phyloP scores from a whole-genome alignment of 1,284 basidiomycete species.

The Rhizoctonia solani region DNA sequence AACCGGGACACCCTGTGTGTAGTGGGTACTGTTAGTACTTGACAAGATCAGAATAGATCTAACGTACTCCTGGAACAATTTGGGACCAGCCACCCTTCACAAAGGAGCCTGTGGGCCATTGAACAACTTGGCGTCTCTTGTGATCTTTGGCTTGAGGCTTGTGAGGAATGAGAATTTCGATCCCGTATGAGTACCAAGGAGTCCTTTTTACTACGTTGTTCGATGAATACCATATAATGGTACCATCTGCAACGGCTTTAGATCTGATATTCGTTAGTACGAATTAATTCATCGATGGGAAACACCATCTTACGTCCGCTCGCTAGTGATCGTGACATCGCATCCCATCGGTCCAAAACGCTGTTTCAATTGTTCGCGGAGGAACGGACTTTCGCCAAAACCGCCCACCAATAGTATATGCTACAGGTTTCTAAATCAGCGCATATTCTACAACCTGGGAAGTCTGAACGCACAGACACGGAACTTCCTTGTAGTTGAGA shows the following conservation, averaged over 20 bases:
- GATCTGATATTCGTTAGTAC: background rate
- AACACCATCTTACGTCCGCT: constrained; percentile 12
- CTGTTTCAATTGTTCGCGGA: constrained; percentile 6
- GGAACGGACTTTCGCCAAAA: constrained; percentile 28
- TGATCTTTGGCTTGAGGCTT: background rate
- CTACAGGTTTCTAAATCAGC: background rate
- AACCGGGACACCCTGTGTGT: constrained; percentile 3
- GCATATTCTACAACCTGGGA: background rate
- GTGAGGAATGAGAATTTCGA: background rate
- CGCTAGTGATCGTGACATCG: constrained; percentile 10
- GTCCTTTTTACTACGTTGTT: background rate
- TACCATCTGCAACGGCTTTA: constrained; percentile 32
- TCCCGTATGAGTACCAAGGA: constrained; percentile 15
- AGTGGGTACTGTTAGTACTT: background rate
- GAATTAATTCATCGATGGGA: background rate
- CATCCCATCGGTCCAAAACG: background rate
- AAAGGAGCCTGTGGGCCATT: background rate
- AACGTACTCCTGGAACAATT: background rate
- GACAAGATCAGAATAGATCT: background rate
- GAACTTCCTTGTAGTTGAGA: background rate
- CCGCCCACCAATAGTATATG: constrained; percentile 34
- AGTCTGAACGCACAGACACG: background rate
- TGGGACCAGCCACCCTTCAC: constrained; percentile 10
- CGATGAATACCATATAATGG: constrained; percentile 27
- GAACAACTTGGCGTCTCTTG: background rate